These are phyloP conservation scores for Saprolegnia parasitica DNA, from an alignment of 352 stramenopile species.

Conservation along the genomic window DNA sequence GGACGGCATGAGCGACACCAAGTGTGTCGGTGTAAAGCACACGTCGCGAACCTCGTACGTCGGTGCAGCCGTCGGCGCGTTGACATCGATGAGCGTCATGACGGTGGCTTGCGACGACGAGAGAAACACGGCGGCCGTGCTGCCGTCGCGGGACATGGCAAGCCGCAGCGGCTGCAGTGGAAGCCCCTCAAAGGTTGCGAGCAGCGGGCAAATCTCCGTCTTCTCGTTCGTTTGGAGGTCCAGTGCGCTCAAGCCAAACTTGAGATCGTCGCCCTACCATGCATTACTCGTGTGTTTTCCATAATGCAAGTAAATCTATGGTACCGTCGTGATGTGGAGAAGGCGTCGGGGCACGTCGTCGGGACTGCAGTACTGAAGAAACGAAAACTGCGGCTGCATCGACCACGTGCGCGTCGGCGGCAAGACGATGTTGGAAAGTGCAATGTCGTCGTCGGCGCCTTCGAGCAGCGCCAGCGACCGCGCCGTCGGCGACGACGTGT, in stretches of 20 bases:
- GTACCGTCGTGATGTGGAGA: conserved; percentile 38
- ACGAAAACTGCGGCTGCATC: conserved; percentile 37
- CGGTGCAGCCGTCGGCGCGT: not conserved
- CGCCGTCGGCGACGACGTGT: conserved; percentile 9
- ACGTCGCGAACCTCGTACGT: conserved; percentile 51
- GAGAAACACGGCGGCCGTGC: not conserved
- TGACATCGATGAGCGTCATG: not conserved
- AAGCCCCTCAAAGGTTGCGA: not conserved
- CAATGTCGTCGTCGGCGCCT: conserved; percentile 3
- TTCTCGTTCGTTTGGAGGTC: conserved; percentile 22
- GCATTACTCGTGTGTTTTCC: not conserved
- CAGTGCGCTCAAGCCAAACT: not conserved
- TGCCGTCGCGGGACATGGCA: not conserved
- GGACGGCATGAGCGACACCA: conserved; percentile 49
- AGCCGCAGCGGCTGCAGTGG: conserved; percentile 2
- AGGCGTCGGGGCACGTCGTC: conserved; percentile 42
- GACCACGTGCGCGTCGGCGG: conserved; percentile 28
- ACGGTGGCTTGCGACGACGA: not conserved
- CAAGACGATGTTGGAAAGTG: not conserved
- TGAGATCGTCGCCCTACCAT: not conserved
- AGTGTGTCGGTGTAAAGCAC: conserved; percentile 45
- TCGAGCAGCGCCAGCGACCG: not conserved
- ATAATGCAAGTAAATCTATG: not conserved
- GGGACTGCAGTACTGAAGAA: conserved; percentile 70
- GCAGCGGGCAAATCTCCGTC: not conserved